These are phyloP conservation scores for Salvia hispanica DNA, from an alignment of 257 asterid genomes.

Conservation along the genomic window DNA sequence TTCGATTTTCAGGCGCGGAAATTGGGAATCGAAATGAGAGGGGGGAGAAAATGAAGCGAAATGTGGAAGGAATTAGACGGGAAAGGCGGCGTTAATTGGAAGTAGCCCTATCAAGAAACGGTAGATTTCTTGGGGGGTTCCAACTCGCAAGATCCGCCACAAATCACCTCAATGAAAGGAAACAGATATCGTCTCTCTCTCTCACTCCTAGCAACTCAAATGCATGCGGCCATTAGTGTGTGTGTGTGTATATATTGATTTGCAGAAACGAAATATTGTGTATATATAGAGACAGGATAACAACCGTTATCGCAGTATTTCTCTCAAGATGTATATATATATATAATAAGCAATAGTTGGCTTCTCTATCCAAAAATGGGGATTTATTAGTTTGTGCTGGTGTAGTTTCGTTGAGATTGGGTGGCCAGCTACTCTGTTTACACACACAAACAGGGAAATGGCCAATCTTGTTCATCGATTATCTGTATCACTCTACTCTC, in stretches of 20 bases:
- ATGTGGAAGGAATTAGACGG: conserved; percentile 32
- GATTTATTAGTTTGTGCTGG: conserved; percentile 28
- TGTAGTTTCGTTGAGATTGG: too few species aligned
- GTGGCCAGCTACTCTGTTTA: too few species aligned
- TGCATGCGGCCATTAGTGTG: conserved; percentile 20
- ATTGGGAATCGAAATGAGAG: conserved; percentile 18
- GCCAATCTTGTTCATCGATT: too few species aligned
- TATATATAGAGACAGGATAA: conserved; percentile 15
- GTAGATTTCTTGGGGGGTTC: conserved; percentile 30
- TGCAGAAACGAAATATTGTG: conserved; percentile 14
- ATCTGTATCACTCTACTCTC: too few species aligned
- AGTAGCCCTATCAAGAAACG: conserved; percentile 29
- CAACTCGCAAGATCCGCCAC: conserved; percentile 43
- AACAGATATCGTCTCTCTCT: conserved; percentile 14
- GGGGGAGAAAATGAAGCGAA: background rate
- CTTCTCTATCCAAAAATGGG: conserved; percentile 27
- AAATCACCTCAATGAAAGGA: conserved; percentile 16
- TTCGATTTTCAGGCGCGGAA: conserved; percentile 20
- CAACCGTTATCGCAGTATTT: conserved; percentile 13
- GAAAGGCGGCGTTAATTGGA: conserved; percentile 26
- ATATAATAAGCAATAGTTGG: too few species aligned
- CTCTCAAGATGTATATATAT: too few species aligned
- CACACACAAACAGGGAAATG: too few species aligned
- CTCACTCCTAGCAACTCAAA: background rate
- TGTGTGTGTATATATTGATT: background rate